Evolutionary conservation across 1,139 yeast genomes (phyloP), one percentile per base, ranked within the genome.

Genomic region (Yamadazyma conglobata): DNA sequence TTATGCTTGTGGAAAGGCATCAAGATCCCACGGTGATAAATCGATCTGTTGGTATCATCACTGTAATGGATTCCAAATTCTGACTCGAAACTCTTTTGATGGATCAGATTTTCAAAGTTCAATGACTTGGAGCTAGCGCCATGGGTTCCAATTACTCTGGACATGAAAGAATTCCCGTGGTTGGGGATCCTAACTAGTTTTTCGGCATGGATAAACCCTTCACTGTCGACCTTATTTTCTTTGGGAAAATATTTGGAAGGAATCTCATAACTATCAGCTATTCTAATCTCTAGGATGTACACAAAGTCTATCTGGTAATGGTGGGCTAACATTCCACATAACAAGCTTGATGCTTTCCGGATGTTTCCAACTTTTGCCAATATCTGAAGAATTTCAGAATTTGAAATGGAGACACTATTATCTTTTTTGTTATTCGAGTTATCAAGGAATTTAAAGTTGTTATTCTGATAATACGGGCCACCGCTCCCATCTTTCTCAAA

Each of bases 401-500:
- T 42, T 33, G 40, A 54, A 22, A 38, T 48, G 36, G 34, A 28
- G 39, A 53, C 31, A 35, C 47, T 26, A 10, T 28, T 31, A 15
- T 40, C 42, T 10, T 15, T 18, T 24, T 43, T 42, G 22, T 50
- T 54, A 10, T 47, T 52, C n/a, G 41, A 23, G 27, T 60, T 64
- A 4, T 35, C 31, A 18, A 62, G 54, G 39, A 67, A 67, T 34
- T 70, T 52, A 30, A 72, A 62, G 33, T 57, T 65, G 26, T 60
- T 60, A 41, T 71, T 71, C 32, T 64, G 77, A 3, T 64, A 58
- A 42, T 76, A 77, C 10, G 79, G 72, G 8, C 71, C 69, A 7
- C 83, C 83, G 3, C 79, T 71, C 0, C 82, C 82, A 50, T 77
- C 82, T 40, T 67, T 69, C 42, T 76, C 83, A 50, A 71, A 75